Percentiles rank a stretch among this genome's conserved stretches.
Evolutionary conservation across 805 yeast genomes (phyloP).

Genomic region (Maudiozyma turicensis): DNA sequence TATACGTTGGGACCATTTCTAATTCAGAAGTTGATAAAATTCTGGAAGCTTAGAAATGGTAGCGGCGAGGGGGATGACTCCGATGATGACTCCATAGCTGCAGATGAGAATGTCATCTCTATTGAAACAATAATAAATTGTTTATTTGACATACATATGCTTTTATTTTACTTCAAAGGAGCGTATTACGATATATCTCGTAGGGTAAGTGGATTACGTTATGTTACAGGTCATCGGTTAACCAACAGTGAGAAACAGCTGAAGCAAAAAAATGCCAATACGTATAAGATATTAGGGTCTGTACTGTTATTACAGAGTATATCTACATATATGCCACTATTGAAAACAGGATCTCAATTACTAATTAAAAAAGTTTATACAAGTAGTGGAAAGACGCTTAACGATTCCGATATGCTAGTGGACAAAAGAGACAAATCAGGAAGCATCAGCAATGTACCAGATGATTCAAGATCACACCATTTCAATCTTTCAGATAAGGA

Average conservation of each 20-base stretch:
- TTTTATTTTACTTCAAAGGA: slow-evolving; percentile 75
- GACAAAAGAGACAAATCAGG: neutral
- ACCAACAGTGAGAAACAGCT: slow-evolving; percentile 25
- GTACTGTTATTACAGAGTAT: slow-evolving; percentile 45
- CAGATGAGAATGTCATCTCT: neutral
- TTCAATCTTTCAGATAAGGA: slow-evolving; percentile 49
- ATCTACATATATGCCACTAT: slow-evolving; percentile 30
- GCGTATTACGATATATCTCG: slow-evolving; percentile 71
- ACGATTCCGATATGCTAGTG: too few species aligned
- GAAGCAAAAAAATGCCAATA: slow-evolving; percentile 30
- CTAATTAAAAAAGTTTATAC: neutral
- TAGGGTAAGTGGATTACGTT: slow-evolving; percentile 69
- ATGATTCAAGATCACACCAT: slow-evolving; percentile 9
- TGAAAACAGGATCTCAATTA: neutral
- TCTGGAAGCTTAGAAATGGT: slow-evolving; percentile 1
- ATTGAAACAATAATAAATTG: slow-evolving; percentile 39
- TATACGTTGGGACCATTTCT: slow-evolving; percentile 58
- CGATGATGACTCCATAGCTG: too few species aligned
- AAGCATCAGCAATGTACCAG: slow-evolving; percentile 6
- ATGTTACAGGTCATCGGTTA: slow-evolving; percentile 60
- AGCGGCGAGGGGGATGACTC: slow-evolving; percentile 1
- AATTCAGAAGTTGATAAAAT: slow-evolving; percentile 25
- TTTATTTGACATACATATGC: slow-evolving; percentile 60
- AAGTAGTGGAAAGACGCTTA: neutral
- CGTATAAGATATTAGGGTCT: slow-evolving; percentile 69